These are phyloP conservation scores for Colletotrichum liaoningense DNA, from an alignment of 2,329 filamentous ascomycete genomes.

Conservation along the genomic window DNA sequence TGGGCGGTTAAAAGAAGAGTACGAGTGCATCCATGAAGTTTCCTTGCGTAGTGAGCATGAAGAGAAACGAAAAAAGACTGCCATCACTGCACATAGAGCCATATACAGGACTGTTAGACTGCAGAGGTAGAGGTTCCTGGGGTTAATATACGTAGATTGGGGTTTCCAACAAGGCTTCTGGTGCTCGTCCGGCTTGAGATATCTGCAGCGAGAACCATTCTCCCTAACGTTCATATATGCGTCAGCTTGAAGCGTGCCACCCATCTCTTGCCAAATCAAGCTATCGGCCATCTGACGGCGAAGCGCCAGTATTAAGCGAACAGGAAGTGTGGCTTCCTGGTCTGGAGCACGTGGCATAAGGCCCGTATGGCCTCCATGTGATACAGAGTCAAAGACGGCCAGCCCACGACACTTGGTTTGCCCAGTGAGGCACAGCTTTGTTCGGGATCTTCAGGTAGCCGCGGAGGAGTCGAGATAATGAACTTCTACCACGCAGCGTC, in stretches of 20 bases:
- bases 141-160: conserved; percentile 7
- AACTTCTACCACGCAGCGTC: too few relatives aligned
- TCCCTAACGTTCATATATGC: neutral
- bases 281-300: too few relatives aligned
- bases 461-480: too few relatives aligned
- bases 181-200: too few relatives aligned
- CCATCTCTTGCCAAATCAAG: neutral
- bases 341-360: too few relatives aligned
- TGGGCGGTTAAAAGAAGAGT: neutral
- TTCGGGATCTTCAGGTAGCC: too few relatives aligned
- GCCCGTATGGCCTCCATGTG: too few relatives aligned
- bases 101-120: conserved; percentile 29
- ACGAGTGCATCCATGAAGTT: neutral
- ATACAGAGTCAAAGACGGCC: too few relatives aligned
- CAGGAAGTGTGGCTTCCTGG: too few relatives aligned
- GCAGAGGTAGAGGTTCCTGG: conserved; percentile 6
- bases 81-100: conserved; percentile 28
- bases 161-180: neutral
- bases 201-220: neutral
- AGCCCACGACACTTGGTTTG: too few relatives aligned
- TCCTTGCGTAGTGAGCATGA: conserved; percentile 12
- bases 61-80: neutral
- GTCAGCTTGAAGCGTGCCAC: neutral
- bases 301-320: too few relatives aligned
- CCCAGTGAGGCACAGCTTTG: too few relatives aligned